Base-by-base conservation (phyloP, 495 filamentous ascomycete species). In the Podospora australis region DNA sequence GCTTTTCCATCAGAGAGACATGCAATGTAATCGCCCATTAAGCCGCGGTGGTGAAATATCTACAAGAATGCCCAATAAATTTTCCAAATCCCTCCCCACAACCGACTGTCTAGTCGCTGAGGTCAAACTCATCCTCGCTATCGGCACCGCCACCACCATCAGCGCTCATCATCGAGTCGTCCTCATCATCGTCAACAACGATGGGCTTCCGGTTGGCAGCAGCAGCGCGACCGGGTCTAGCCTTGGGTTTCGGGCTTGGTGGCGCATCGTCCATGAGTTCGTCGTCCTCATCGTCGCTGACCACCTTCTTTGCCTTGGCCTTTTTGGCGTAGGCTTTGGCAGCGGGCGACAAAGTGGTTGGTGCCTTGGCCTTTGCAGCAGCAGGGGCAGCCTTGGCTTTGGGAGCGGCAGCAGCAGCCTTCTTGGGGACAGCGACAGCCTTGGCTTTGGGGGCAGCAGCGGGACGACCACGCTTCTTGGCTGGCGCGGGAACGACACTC, bases 241-340 rank as follows among this genome's bases (percentile, higher is more conserved):
- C 65, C 36, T 60, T 68, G 22, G 74, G 66, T 54, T 58, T 60
- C 5, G 68, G 68, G 13, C 67, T 69, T 6, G 70, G 62, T 10
- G 67, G 63, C 2, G 49, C 53, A 17, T 72, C 70, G 11, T 62
- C 64, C 47, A 58, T 60, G 19, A 60, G 58, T 16, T 57, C 14
- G 19, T 69, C 65, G 1, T 71, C 63, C 10, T 68, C 64, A 32
- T 70, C 66, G 44, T 57, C 51, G 7, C 65, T 64, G 4, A 54
- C 44, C 3, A 65, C 55, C 60, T 69, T 72, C 46, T 72, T 69
- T 0, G 72, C 58, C 65, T 84, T 85, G 25, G 74, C 74, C 49
- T 72, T 70, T 70, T 87, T 90, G 2, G 81, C 78, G 61, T 92
- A 91, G 0, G 83, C 85, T 63, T 91, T 92, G 10, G 87, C 87